phyloP scores from a whole-genome alignment of 2,329 filamentous ascomycete genomes.

The Claviceps capensis region DNA sequence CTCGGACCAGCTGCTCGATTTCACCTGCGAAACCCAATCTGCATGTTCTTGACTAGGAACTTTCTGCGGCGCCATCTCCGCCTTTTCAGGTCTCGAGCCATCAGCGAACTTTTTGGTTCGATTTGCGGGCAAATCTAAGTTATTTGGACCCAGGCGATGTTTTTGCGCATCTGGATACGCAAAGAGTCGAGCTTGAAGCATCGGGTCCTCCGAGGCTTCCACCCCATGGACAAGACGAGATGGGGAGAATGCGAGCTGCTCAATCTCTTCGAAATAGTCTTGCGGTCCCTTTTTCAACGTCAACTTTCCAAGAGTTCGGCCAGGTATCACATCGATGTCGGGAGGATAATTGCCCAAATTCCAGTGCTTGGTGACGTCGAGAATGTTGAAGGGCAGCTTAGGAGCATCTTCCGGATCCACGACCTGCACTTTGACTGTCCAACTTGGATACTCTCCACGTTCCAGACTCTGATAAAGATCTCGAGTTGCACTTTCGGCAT shows the following conservation, averaged over 20 bases:
- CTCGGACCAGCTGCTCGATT: background rate
- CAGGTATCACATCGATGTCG: constrained; percentile 28
- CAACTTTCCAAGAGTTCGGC: constrained; percentile 46
- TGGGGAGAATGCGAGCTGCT: constrained; percentile 54
- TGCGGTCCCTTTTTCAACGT: constrained; percentile 50
- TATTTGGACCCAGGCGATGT: constrained; percentile 33
- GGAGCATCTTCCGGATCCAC: constrained; percentile 49
- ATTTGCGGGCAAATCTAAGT: background rate
- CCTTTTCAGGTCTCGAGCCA: background rate
- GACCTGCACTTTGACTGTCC: constrained; percentile 51
- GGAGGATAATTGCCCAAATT: constrained; percentile 35
- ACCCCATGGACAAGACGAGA: constrained; percentile 50
- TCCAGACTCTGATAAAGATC: constrained; percentile 53
- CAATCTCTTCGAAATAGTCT: constrained; percentile 58
- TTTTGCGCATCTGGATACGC: constrained; percentile 49
- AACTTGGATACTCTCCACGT: constrained; percentile 45
- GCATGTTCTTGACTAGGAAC: background rate
- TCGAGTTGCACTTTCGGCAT: constrained; percentile 49
- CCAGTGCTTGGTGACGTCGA: constrained; percentile 60
- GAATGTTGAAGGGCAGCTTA: constrained; percentile 47
- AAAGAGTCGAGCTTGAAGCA: constrained; percentile 47
- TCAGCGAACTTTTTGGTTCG: background rate
- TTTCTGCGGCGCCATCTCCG: background rate
- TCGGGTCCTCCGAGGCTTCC: constrained; percentile 47
- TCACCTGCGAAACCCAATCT: background rate